phyloP scores from a whole-genome alignment of 805 yeast genomes.

The Candida ulmi region DNA sequence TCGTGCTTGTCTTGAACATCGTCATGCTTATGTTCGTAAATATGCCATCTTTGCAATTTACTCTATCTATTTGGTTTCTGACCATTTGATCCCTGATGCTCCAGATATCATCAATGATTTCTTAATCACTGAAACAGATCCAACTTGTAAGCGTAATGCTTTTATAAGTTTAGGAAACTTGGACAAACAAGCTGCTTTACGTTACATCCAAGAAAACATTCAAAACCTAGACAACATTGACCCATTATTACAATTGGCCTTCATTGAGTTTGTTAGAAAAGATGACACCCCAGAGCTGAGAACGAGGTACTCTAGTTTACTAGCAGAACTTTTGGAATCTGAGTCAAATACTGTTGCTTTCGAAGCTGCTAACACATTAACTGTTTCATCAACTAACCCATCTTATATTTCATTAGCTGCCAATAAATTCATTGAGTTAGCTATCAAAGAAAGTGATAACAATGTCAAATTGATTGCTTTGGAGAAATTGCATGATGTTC shows the following conservation, averaged over 20 bases:
- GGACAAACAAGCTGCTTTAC: slow-evolving; percentile 79
- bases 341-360: slow-evolving; percentile 70
- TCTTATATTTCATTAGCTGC: slow-evolving; percentile 74
- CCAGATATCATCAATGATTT: slow-evolving; percentile 72
- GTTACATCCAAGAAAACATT: slow-evolving; percentile 70
- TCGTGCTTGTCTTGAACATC: slow-evolving; percentile 85
- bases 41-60: slow-evolving; percentile 91
- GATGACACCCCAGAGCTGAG: slow-evolving; percentile 67
- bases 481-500: slow-evolving; percentile 76
- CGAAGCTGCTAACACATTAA: slow-evolving; percentile 85
- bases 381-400: slow-evolving; percentile 56
- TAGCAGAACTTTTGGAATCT: slow-evolving; percentile 67
- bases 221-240: slow-evolving; percentile 60
- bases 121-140: slow-evolving; percentile 78
- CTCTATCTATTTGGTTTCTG: slow-evolving; percentile 76
- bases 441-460: slow-evolving; percentile 90
- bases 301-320: slow-evolving; percentile 63
- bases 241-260: slow-evolving; percentile 79
- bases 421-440: slow-evolving; percentile 77
- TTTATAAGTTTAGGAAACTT: slow-evolving; percentile 80
- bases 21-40: slow-evolving; percentile 97
- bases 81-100: slow-evolving; percentile 93
- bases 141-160: slow-evolving; percentile 93
- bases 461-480: slow-evolving; percentile 90
- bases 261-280: slow-evolving; percentile 84